These are phyloP conservation scores for Chionographis japonica DNA, from an alignment of 106 monocot species.

Conservation along the genomic window DNA sequence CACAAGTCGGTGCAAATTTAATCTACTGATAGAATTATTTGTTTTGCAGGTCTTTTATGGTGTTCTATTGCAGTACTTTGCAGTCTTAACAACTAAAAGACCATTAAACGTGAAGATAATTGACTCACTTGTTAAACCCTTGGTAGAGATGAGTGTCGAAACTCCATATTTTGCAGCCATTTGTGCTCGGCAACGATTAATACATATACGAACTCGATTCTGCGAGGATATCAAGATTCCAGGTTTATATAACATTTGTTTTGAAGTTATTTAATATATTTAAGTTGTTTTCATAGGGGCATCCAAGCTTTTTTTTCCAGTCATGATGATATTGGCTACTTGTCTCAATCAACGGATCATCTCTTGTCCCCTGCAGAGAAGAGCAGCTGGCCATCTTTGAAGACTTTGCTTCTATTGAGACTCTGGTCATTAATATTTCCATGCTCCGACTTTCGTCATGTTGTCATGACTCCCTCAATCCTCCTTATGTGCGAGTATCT, in stretches of 20 bases:
- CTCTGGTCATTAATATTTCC: conserved; percentile 90
- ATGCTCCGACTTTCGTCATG: conserved; percentile 96
- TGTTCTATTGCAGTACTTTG: conserved; percentile 89
- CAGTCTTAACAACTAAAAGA: conserved; percentile 42
- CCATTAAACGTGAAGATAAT: conserved; percentile 56
- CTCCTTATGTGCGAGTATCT: conserved; percentile 94
- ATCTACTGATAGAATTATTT: neutral
- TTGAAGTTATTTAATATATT: neutral
- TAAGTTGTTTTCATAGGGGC: neutral
- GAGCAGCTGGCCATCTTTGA: conserved; percentile 87
- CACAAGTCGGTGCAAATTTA: neutral
- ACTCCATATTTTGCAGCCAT: conserved; percentile 92
- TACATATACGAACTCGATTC: conserved; percentile 46
- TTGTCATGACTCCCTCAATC: conserved; percentile 81
- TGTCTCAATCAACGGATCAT: conserved; percentile 1
- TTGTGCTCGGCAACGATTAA: conserved; percentile 69
- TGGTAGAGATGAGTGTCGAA: conserved; percentile 82
- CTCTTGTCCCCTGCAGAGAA: conserved; percentile 41
- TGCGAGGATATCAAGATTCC: conserved; percentile 58
- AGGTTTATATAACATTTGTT: conserved; percentile 43
- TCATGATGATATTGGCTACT: neutral
- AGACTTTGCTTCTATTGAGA: conserved; percentile 70
- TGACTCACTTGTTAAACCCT: conserved; percentile 71
- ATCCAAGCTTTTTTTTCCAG: neutral
- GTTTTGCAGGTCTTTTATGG: conserved; percentile 89